These are phyloP conservation scores for Paracoccidioides lutzii DNA, from an alignment of 2,329 filamentous ascomycete species.

Conservation along the genomic window DNA sequence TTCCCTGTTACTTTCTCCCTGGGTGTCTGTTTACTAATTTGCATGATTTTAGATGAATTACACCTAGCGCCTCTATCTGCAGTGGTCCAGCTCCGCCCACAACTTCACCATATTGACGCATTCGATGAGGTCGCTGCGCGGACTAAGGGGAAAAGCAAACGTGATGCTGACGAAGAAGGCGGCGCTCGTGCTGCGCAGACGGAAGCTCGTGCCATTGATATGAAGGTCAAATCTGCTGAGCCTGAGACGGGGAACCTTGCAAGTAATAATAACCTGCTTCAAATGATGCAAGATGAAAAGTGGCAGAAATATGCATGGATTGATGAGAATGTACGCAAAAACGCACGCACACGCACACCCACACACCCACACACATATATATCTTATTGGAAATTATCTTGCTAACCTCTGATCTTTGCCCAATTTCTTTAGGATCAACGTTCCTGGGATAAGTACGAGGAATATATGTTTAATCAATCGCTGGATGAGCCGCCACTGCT, in stretches of 20 bases:
- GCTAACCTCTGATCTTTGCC: neutral
- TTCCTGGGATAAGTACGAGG: slow-evolving; percentile 63
- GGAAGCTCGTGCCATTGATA: slow-evolving; percentile 66
- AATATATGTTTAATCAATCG: slow-evolving; percentile 50
- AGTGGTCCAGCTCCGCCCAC: slow-evolving; percentile 77
- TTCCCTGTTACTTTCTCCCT: neutral
- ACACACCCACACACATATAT: neutral
- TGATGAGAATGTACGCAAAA: slow-evolving; percentile 40
- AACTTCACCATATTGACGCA: slow-evolving; percentile 88
- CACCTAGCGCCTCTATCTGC: slow-evolving; percentile 75
- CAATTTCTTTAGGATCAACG: slow-evolving; percentile 39
- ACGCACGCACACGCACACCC: neutral
- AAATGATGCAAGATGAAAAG: slow-evolving; percentile 63
- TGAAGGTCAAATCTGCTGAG: slow-evolving; percentile 67
- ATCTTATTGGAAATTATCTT: neutral
- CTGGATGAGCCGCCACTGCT: slow-evolving; percentile 36
- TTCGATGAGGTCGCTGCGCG: slow-evolving; percentile 48
- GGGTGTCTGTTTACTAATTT: neutral
- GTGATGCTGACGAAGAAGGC: slow-evolving; percentile 33
- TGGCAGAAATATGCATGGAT: slow-evolving; percentile 72
- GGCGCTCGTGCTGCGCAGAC: slow-evolving; percentile 27
- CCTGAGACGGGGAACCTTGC: slow-evolving; percentile 51
- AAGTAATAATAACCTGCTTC: slow-evolving; percentile 64
- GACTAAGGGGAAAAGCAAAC: slow-evolving; percentile 23
- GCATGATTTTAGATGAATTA: slow-evolving; percentile 51